Evolutionary conservation across 495 filamentous ascomycete species (phyloP).

Genomic region (Lepraria neglecta): DNA sequence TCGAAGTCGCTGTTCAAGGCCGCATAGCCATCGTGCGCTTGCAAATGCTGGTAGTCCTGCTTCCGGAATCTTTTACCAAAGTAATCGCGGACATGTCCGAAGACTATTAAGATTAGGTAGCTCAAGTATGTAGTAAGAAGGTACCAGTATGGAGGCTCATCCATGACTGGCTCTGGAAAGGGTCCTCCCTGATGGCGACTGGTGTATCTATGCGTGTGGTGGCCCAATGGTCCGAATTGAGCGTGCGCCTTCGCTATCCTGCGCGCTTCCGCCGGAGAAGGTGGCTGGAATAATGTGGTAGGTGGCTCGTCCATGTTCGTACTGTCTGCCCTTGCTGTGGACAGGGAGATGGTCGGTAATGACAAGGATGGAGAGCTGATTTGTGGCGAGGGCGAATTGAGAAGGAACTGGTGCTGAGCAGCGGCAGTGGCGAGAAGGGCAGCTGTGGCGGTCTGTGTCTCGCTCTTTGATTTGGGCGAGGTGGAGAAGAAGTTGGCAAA

Average conservation of each 20-base stretch:
- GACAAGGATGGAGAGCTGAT: slow-evolving; percentile 69
- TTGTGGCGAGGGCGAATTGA: slow-evolving; percentile 52
- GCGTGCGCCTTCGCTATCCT: slow-evolving; percentile 72
- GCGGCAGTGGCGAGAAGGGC: slow-evolving; percentile 55
- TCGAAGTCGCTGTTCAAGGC: slow-evolving; percentile 98
- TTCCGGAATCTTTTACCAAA: slow-evolving; percentile 93
- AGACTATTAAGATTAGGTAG: slow-evolving; percentile 91
- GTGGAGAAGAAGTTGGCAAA: slow-evolving; percentile 53
- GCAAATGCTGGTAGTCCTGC: slow-evolving; percentile 75
- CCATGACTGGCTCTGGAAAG: slow-evolving; percentile 77
- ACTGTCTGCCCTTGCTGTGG: slow-evolving; percentile 77
- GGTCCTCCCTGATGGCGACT: slow-evolving; percentile 73
- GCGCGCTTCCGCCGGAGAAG: slow-evolving; percentile 75
- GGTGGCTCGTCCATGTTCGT: slow-evolving; percentile 63
- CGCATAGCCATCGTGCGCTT: slow-evolving; percentile 79
- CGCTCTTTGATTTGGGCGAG: slow-evolving; percentile 51
- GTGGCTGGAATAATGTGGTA: slow-evolving; percentile 85
- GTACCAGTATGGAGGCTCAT: slow-evolving; percentile 95
- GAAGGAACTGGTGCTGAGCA: slow-evolving; percentile 50
- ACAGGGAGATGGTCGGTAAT: slow-evolving; percentile 86
- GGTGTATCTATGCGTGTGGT: slow-evolving; percentile 73
- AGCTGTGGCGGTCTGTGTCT: slow-evolving; percentile 44
- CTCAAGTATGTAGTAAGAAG: slow-evolving; percentile 95
- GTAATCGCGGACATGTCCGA: slow-evolving; percentile 93
- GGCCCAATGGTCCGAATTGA: slow-evolving; percentile 83